These are phyloP conservation scores for Cryomyces antarcticus DNA, from an alignment of 495 filamentous ascomycete species.

Conservation along the genomic window DNA sequence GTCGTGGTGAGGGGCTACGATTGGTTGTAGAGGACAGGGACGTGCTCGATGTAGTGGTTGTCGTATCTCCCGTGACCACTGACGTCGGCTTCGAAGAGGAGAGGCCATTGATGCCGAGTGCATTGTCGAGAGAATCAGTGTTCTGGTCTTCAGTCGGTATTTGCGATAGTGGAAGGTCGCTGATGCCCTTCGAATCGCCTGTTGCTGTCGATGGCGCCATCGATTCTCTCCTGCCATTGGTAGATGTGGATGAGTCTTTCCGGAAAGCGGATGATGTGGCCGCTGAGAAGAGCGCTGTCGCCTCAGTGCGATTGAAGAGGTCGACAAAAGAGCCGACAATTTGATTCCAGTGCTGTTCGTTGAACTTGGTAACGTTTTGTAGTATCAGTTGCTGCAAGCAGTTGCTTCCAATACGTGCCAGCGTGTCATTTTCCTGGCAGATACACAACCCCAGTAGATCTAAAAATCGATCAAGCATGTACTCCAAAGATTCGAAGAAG, in stretches of 20 bases:
- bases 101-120: conserved; percentile 21
- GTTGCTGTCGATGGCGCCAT: conserved; percentile 10
- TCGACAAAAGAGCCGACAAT: conserved; percentile 91
- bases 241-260: conserved; percentile 2
- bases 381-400: conserved; percentile 90
- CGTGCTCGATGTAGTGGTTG: neutral
- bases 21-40: neutral
- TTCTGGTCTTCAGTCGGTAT: conserved; percentile 9
- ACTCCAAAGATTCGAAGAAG: conserved; percentile 85
- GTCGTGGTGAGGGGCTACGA: too few relatives aligned
- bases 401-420: conserved; percentile 92
- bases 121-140: conserved; percentile 6
- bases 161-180: conserved; percentile 7
- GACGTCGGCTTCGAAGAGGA: neutral
- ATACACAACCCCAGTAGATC: conserved; percentile 89
- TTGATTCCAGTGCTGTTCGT: conserved; percentile 70
- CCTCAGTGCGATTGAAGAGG: conserved; percentile 84
- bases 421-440: conserved; percentile 97
- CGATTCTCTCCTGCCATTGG: conserved; percentile 2
- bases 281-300: conserved; percentile 81
- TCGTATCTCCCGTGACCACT: neutral
- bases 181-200: conserved; percentile 1
- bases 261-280: conserved; percentile 31
- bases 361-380: conserved; percentile 86
- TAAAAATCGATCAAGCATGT: conserved; percentile 90